phyloP scores from a whole-genome alignment of 1,139 yeast species.

The Diutina scorzettiae region DNA sequence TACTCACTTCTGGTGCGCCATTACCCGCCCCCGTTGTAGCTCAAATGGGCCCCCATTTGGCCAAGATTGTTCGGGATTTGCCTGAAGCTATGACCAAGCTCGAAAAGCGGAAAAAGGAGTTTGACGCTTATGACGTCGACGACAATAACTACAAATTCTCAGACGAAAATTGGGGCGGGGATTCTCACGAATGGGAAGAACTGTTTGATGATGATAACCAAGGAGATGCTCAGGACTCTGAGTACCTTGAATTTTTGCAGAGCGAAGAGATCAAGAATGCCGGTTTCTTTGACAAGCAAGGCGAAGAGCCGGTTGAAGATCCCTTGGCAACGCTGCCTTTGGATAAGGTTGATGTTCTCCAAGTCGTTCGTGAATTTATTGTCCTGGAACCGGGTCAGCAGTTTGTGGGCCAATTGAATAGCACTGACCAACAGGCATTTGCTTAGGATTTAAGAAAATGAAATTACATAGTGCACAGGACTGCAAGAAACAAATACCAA shows the following conservation, averaged over 20 bases:
- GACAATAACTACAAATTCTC: conserved; percentile 6
- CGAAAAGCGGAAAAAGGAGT: conserved; percentile 46
- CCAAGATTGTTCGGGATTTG: conserved; percentile 40
- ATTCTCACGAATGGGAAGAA: conserved; percentile 10
- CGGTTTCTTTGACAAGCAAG: conserved; percentile 23
- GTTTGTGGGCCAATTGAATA: background rate
- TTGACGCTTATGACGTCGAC: conserved; percentile 24
- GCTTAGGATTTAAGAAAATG: no score
- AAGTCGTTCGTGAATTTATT: conserved; percentile 14
- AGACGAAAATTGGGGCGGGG: conserved; percentile 9
- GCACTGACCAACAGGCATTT: background rate
- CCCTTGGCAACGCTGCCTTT: conserved; percentile 70
- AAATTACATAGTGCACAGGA: no score
- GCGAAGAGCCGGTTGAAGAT: conserved; percentile 63
- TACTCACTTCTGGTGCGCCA: conserved; percentile 16
- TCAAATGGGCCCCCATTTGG: conserved; percentile 28
- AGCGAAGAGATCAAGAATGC: conserved; percentile 30
- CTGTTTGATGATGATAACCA: conserved; percentile 21
- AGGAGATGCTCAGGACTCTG: conserved; percentile 18
- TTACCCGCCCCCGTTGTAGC: conserved; percentile 11
- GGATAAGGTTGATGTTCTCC: conserved; percentile 57
- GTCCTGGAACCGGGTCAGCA: conserved; percentile 5
- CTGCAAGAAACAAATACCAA: no score
- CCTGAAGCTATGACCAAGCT: conserved; percentile 62
- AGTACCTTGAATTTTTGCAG: conserved; percentile 32